Percentiles rank a stretch among this genome's conserved stretches.
Evolutionary conservation across 768 basidiomycete genomes (phyloP).

Genomic region (Pilatotrama ljubarskyi): DNA sequence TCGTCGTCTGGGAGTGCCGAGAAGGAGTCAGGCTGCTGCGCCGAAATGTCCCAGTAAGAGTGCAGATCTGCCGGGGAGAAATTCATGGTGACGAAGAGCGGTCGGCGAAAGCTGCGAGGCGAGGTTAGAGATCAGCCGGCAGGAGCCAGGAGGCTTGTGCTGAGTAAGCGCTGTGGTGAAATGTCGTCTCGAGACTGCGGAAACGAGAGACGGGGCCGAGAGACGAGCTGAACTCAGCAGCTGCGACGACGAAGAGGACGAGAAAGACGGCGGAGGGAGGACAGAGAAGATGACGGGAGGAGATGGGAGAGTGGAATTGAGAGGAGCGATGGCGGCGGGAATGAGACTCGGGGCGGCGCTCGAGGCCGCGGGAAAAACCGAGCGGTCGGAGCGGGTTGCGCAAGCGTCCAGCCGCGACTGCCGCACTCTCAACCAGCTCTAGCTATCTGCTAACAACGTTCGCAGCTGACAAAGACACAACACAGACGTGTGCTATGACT

Average conservation of each 20-base stretch:
- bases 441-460: background rate
- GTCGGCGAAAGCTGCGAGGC: constrained; percentile 16
- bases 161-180: constrained; percentile 13
- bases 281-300: background rate
- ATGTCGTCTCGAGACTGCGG: constrained; percentile 1
- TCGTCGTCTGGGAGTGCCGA: constrained; percentile 72
- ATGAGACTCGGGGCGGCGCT: constrained; percentile 16
- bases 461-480: constrained; percentile 6
- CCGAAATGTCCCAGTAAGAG: constrained; percentile 65
- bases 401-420: constrained; percentile 15
- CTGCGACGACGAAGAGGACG: constrained; percentile 4
- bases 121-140: constrained; percentile 15
- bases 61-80: constrained; percentile 38
- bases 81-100: constrained; percentile 44
- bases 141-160: constrained; percentile 14
- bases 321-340: constrained; percentile 15
- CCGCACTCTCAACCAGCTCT: background rate
- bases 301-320: constrained; percentile 10
- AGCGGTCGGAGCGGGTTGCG: constrained; percentile 11
- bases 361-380: constrained; percentile 14
- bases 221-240: constrained; percentile 1
- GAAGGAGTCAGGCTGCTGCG: constrained; percentile 53
- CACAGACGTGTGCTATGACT: constrained; percentile 4
- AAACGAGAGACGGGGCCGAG: constrained; percentile 1
- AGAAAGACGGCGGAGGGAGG: background rate